Evolutionary conservation across 2,329 filamentous ascomycete genomes (phyloP), one percentile per base, ranked within the genome.

Genomic region (Sclerotinia minor): DNA sequence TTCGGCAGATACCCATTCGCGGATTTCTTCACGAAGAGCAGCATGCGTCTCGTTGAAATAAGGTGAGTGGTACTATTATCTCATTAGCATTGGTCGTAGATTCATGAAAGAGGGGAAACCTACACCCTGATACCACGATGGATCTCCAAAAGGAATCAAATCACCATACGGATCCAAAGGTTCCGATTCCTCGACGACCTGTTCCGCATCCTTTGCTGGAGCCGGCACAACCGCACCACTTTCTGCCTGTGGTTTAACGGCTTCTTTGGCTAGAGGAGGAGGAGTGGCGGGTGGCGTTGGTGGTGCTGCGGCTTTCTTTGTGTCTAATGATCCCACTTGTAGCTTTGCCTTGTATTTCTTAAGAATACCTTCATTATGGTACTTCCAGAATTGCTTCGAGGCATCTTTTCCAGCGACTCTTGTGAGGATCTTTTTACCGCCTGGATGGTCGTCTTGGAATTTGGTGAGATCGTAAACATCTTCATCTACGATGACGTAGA

Each of bases 41-140:
- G 88, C 94, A 80, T 99, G 95, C 6, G 92, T 89, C 80, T 97
- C 90, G 81, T 97, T 97, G 85, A 90, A 96, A 85, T 97, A 98
- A 38, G 94, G 92, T 1, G 94, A 97, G 82, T 96, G 92, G 81
- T 97, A 96, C 91, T 96, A 72, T 53, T 44, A n/a, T 38, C 19
- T 0, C 32, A 45, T 60, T 65, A 69, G 32, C 17, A 21, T 61
- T 17, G 41, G 26, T 49, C 35, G 24, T 21, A 64, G 21, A 53
- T 53, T 44, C 1, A 26, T 21, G 45, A 7, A 19, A 35, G 35
- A n/a, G 11, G 47, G 19, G 44, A 79, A n/a, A 83, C 92, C 79
- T 83, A 96, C 92, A 73, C 89, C 89, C 79, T 97, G 94, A 80
- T 97, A 97, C 95, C 95, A 99, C 58, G 86, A 87, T 17, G 95